Conservation (phyloP, 2,329 filamentous ascomycete species). For the Cladophialophora exuberans region DNA sequence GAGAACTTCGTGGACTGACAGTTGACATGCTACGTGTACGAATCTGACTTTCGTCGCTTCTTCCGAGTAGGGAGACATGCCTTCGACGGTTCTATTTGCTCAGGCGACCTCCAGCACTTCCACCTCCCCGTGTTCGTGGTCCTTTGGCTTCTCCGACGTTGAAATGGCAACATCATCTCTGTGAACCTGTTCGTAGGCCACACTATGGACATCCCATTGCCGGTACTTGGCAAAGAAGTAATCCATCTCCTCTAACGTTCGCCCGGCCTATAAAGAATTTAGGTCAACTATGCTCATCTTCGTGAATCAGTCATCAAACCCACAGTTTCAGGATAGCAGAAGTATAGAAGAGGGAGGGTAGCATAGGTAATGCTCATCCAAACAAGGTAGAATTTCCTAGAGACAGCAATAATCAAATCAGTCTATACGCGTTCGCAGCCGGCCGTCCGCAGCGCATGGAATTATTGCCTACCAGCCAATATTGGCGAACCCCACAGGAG, state of each 20-base stretch:
- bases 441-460: neutral
- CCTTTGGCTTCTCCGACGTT: neutral
- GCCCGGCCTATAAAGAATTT: conserved; percentile 1
- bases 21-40: too few relatives aligned
- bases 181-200: conserved; percentile 3
- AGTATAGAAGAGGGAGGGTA: neutral
- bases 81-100: too few relatives aligned
- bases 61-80: too few relatives aligned
- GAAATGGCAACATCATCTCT: neutral
- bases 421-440: neutral
- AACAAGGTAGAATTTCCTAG: conserved; percentile 6
- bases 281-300: neutral
- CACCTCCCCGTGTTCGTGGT: too few relatives aligned
- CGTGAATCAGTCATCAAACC: neutral
- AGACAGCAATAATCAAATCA: neutral
- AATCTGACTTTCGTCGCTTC: too few relatives aligned
- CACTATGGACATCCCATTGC: conserved; percentile 5
- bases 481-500: conserved; percentile 9
- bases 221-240: conserved; percentile 15
- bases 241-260: conserved; percentile 11
- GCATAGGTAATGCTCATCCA: conserved; percentile 7
- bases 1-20: too few relatives aligned
- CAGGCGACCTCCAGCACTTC: too few relatives aligned
- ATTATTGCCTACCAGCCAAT: neutral
- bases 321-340: neutral